Base-by-base conservation (phyloP, 106 monocot species). In the Dendrobium chrysotoxum region DNA sequence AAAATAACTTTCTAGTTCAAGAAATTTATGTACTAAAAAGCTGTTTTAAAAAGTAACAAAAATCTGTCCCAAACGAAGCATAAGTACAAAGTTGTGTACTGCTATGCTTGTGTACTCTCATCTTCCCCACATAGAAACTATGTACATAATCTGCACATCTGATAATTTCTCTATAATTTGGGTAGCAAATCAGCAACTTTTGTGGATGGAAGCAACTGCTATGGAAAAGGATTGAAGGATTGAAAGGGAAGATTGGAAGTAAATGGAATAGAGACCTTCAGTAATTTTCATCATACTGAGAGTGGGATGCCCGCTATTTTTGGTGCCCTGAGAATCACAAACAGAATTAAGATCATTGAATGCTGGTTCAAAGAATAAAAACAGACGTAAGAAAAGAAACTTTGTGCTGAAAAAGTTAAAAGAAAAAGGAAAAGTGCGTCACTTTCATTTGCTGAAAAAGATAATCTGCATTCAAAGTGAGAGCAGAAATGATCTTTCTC, bases 151-250 rank as follows among this genome's bases (percentile, higher is more conserved):
- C 35, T 35, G 35, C 35, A 3, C 35, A 35, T 35, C 35, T 35
- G 35, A 35, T 35, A 35, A 35, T 35, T 35, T 35, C 35, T 35
- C 35, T 35, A 23, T n/a, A 64, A 50, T 50, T 83, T 79, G 40
- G 76, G 79, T 53, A 76, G 45, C 7, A 91, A 75, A 41, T 79
- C 21, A 11, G 91, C 84, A 11, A 81, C 78, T 58, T 79, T 79
- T 23, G 61, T 94, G 97, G 47, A 94, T 79, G 18, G 84, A 81
- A 4, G 97, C 94, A 39, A 94, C 86, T 40, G 80, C 97, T 42
- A 88, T 76, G 0, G 92, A 88, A 81, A 97, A 97, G 38, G 89
- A 86, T 82, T 97, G 92, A 76, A 97, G 80, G 20, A 84, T 67
- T 18, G 94, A 88, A 17, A 97, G 79, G 71, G 81, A 84, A 74